Percentiles rank a stretch among this genome's conserved stretches.
phyloP scores from a whole-genome alignment of 805 yeast genomes.

The Yamadazyma takamatsuzukensis region DNA sequence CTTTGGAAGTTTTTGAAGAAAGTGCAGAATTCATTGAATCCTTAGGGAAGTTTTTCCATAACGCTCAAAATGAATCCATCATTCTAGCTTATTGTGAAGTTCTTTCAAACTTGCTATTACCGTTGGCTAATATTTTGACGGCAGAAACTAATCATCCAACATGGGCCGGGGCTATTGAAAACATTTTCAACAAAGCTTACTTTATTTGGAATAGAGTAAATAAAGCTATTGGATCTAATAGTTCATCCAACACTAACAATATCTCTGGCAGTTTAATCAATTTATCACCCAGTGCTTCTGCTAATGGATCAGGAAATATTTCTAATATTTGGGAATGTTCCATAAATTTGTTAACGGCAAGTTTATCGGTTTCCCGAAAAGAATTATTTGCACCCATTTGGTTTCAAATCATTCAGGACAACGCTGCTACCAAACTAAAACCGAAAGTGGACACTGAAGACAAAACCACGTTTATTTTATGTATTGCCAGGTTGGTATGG shows the following conservation, averaged over 20 bases:
- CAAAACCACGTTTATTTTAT: slow-evolving; percentile 56
- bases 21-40: slow-evolving; percentile 87
- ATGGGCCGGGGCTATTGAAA: slow-evolving; percentile 80
- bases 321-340: slow-evolving; percentile 62
- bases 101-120: slow-evolving; percentile 66
- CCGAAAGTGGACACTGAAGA: slow-evolving; percentile 52
- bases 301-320: slow-evolving; percentile 2
- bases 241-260: slow-evolving; percentile 2
- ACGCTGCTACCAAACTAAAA: slow-evolving; percentile 52
- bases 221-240: slow-evolving; percentile 4
- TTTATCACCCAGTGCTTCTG: slow-evolving; percentile 7
- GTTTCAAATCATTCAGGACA: slow-evolving; percentile 64
- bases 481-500: slow-evolving; percentile 80
- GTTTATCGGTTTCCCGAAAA: slow-evolving; percentile 76
- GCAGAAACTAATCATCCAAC: slow-evolving; percentile 96
- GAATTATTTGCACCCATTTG: slow-evolving; percentile 70
- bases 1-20: slow-evolving; percentile 88
- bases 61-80: slow-evolving; percentile 61
- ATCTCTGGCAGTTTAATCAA: slow-evolving; percentile 7
- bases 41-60: slow-evolving; percentile 74
- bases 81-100: slow-evolving; percentile 83
- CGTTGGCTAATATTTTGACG: slow-evolving; percentile 79
- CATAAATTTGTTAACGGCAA: slow-evolving; percentile 64
- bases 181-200: slow-evolving; percentile 51
- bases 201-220: slow-evolving; percentile 42